Conservation (phyloP, 2,329 filamentous ascomycete genomes). For the Alternaria angustiovoidea region DNA sequence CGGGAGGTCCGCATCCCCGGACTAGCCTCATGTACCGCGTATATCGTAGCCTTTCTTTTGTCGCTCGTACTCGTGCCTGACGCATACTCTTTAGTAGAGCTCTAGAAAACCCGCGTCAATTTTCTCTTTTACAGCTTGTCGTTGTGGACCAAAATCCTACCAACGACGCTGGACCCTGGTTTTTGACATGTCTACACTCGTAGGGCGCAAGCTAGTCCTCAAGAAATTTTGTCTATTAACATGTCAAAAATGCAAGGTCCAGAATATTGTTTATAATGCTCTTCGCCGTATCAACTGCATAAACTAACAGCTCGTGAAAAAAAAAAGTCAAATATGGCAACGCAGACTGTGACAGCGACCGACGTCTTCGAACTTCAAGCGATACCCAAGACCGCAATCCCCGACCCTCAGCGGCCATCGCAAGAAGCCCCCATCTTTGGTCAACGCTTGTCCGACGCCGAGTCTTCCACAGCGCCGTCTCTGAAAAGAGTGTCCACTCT, state of each 20-base stretch:
- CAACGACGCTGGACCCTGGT: background rate
- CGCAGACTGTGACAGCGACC: background rate
- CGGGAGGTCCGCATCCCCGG: background rate
- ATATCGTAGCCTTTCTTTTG: background rate
- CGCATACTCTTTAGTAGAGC: background rate
- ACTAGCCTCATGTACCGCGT: background rate
- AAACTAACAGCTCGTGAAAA: background rate
- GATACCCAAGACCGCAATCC: background rate
- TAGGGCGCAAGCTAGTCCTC: conserved; percentile 2
- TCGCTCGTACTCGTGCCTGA: background rate
- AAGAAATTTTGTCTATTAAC: background rate
- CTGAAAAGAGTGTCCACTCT: background rate
- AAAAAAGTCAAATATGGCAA: conserved; percentile 1
- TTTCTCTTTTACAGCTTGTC: background rate
- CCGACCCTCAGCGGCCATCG: background rate
- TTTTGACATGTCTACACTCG: background rate
- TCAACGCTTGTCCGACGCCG: background rate
- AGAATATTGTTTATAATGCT: background rate
- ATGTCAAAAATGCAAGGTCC: background rate
- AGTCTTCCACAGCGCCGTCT: background rate
- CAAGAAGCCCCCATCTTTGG: background rate
- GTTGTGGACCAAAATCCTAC: background rate
- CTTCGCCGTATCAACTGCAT: background rate
- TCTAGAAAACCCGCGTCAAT: background rate
- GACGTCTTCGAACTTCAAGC: conserved; percentile 10